Evolutionary conservation across 805 yeast genomes (phyloP), one percentile per base, ranked within the genome.

Genomic region (Candida ortonii): DNA sequence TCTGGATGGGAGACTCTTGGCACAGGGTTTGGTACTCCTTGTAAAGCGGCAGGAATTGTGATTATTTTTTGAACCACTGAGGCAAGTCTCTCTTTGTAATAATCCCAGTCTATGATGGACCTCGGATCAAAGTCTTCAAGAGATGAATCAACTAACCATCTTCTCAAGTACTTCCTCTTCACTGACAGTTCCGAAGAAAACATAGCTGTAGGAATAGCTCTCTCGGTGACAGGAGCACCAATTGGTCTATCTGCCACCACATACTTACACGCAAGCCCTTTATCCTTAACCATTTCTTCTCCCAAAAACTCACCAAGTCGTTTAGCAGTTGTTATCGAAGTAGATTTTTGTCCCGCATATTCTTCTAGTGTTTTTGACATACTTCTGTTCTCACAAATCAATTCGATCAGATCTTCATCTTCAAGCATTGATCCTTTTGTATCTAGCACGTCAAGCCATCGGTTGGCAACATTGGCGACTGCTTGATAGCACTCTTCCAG

Each of bases 21-120:
- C 27, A 94, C 97, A 0, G 99, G 99, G 52, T 93, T 94, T 10
- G 68, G 62, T 12, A 90, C 76, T 33, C 78, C 77, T 63, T 93
- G 98, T 35, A 90, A 67, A 5, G 97, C 97, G 4, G 99, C 99
- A 2, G 99, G 99, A 47, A 93, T 90, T 0, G 96, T 84, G 47
- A 93, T 85, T 50, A 93, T 87, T 61, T 94, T 93, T 57, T 89
- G 96, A 26, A 94, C 79, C 5, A 89, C 95, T 2, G 96, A 87
- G 0, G 90, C 94, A 22, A 93, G 70, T 51, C 99, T 77, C 50
- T 87, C 96, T 43, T 80, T 71, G 55, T 93, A 93, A 55, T 93
- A 93, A 15, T 66, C 77, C 99, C 99, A 93, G 59, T 93, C 97
- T 41, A 93, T 74, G 33, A 93, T 83, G 13, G 76, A 72, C 51